Evolutionary conservation across 805 yeast genomes (phyloP).

Genomic region (Starmerella davenportii): DNA sequence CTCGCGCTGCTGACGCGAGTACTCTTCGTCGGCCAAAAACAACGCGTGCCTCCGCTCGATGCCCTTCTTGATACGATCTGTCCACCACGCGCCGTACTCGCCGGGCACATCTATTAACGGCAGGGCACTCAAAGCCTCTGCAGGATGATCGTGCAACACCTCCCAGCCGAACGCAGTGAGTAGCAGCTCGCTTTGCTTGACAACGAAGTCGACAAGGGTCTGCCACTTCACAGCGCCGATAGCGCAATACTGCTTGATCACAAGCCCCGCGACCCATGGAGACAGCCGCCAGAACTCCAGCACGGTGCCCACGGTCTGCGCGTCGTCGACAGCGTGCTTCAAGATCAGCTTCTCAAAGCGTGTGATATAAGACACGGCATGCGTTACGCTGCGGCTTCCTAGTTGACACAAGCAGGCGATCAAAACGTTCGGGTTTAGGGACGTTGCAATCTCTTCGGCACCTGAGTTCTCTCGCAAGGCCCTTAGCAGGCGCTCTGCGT

Average conservation of each 20-base stretch:
- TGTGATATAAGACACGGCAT: slow-evolving; percentile 40
- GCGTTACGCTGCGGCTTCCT: slow-evolving; percentile 77
- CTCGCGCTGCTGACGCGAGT: background rate
- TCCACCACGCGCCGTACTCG: slow-evolving; percentile 17
- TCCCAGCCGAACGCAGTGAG: slow-evolving; percentile 20
- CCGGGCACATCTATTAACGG: slow-evolving; percentile 5
- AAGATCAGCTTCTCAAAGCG: slow-evolving; percentile 26
- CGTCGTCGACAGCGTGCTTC: slow-evolving; percentile 16
- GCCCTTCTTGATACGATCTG: background rate
- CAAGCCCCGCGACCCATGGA: slow-evolving; percentile 45
- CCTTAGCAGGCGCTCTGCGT: slow-evolving; percentile 20
- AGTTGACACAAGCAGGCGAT: slow-evolving; percentile 59
- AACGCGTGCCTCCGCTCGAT: background rate
- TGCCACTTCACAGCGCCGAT: slow-evolving; percentile 28
- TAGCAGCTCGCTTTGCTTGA: slow-evolving; percentile 20
- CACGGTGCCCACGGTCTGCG: slow-evolving; percentile 37
- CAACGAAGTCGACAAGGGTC: slow-evolving; percentile 30
- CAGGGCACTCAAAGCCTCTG: slow-evolving; percentile 6
- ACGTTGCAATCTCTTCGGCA: slow-evolving; percentile 21
- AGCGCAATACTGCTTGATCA: slow-evolving; percentile 35
- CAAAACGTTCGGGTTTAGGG: slow-evolving; percentile 31
- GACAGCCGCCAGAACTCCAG: slow-evolving; percentile 47
- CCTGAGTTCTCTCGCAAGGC: slow-evolving; percentile 16
- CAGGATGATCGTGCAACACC: slow-evolving; percentile 7
- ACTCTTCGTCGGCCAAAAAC: background rate